Percentiles rank a stretch among this genome's conserved stretches.
Conservation (phyloP, 202 grass and related monocot genomes). For the Elaeis oleifera region DNA sequence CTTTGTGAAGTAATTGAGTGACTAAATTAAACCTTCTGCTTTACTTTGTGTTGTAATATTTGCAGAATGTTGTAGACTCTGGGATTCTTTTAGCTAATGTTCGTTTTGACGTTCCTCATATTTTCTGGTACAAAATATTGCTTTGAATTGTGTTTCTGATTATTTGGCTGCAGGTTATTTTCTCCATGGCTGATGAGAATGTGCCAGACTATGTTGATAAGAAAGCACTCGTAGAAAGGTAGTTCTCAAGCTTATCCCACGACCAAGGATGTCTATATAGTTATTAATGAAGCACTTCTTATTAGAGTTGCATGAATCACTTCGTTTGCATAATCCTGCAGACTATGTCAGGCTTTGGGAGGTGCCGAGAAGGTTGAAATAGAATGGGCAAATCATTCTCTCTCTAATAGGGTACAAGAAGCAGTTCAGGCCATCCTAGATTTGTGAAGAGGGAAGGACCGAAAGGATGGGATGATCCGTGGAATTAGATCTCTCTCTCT, state of each 20-base stretch:
- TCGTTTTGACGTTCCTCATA: too few relatives aligned
- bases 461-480: slow-evolving; percentile 98
- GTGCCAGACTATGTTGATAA: slow-evolving; percentile 95
- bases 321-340: slow-evolving; percentile 14
- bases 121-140: too few relatives aligned
- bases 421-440: slow-evolving; percentile 83
- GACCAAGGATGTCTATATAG: background rate
- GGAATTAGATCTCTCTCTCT: slow-evolving; percentile 48
- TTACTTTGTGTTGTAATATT: too few relatives aligned
- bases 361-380: slow-evolving; percentile 91
- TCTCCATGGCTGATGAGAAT: slow-evolving; percentile 96
- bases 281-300: too few relatives aligned
- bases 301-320: too few relatives aligned
- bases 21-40: too few relatives aligned
- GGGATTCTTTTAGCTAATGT: too few relatives aligned
- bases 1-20: too few relatives aligned
- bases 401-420: slow-evolving; percentile 91
- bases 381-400: slow-evolving; percentile 80
- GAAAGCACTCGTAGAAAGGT: slow-evolving; percentile 65
- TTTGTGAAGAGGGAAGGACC: slow-evolving; percentile 95
- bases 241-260: slow-evolving; percentile 7
- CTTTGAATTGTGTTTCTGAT: background rate
- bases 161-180: slow-evolving; percentile 69
- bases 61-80: too few relatives aligned
- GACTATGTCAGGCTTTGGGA: slow-evolving; percentile 69